Evolutionary conservation across 306 rosid genomes (phyloP).

Genomic region (Chamaecrista fasciculata): DNA sequence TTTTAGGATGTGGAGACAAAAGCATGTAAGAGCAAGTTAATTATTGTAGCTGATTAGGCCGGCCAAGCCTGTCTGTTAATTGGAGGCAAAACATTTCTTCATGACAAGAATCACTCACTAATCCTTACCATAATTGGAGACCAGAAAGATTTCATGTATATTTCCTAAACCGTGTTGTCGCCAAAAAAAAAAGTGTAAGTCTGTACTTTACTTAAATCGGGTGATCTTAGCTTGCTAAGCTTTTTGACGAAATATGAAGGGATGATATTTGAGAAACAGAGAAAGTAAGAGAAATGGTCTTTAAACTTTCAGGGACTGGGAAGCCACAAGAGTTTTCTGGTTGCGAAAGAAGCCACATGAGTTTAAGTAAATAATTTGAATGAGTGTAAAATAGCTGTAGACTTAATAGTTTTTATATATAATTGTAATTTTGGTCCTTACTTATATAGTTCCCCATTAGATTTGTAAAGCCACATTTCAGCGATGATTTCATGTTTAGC

Average conservation of each 20-base stretch:
- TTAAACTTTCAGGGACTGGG: no score
- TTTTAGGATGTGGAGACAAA: conserved; percentile 51
- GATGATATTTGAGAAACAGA: background rate
- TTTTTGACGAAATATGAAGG: conserved; percentile 24
- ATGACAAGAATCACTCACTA: conserved; percentile 18
- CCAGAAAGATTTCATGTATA: conserved; percentile 19
- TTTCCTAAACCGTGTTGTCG: conserved; percentile 3
- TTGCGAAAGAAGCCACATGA: background rate
- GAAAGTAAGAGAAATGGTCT: background rate
- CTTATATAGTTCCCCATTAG: background rate
- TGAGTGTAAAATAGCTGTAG: conserved; percentile 25
- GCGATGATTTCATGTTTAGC: no score
- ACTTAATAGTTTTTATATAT: no score
- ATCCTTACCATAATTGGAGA: background rate
- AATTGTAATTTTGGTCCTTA: background rate
- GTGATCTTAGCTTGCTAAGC: conserved; percentile 13
- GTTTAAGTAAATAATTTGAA: conserved; percentile 9
- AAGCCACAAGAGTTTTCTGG: no score
- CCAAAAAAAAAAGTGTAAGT: conserved; percentile 6
- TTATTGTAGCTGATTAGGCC: conserved; percentile 20
- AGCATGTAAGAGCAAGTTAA: conserved; percentile 58
- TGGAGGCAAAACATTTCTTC: conserved; percentile 12
- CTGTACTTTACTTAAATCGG: background rate
- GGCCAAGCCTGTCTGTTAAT: conserved; percentile 21
- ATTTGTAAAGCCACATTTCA: background rate